Evolutionary conservation across 768 basidiomycete species (phyloP).

Genomic region (Pleurotus citrinopileatus): DNA sequence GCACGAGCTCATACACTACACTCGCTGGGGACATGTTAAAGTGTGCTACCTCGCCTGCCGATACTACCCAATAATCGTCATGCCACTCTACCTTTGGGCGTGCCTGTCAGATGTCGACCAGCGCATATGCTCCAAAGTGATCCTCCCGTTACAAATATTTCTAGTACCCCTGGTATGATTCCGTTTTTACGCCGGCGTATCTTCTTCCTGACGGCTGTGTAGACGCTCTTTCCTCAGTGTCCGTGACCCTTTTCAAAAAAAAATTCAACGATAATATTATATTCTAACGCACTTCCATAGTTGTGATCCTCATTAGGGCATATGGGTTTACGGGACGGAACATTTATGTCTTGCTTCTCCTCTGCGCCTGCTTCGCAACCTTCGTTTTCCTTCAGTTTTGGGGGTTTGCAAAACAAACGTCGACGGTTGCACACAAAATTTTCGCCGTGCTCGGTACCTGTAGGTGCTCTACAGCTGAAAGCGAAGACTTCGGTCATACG

Average conservation of each 20-base stretch:
- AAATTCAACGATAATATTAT: not conserved
- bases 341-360: conserved; percentile 10
- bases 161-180: conserved; percentile 23
- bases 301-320: conserved; percentile 22
- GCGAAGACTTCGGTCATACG: not conserved
- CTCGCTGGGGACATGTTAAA: conserved; percentile 21
- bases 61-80: conserved; percentile 25
- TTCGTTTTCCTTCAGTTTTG: conserved; percentile 19
- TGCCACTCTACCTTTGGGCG: conserved; percentile 22
- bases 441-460: not conserved
- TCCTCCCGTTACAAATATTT: conserved; percentile 19
- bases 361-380: conserved; percentile 14
- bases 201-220: not conserved
- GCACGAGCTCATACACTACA: conserved; percentile 16
- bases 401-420: conserved; percentile 18
- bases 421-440: conserved; percentile 11
- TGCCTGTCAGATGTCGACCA: conserved; percentile 19
- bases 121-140: conserved; percentile 15
- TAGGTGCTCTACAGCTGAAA: not conserved
- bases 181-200: not conserved
- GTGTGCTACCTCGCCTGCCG: conserved; percentile 21
- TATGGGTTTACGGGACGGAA: conserved; percentile 25
- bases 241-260: not conserved
- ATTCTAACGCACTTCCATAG: conserved; percentile 13
- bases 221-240: conserved; percentile 9